Percentiles rank a stretch among this genome's conserved stretches.
Conservation (phyloP, 2,329 filamentous ascomycete genomes). For the Orbilia oligospora region DNA sequence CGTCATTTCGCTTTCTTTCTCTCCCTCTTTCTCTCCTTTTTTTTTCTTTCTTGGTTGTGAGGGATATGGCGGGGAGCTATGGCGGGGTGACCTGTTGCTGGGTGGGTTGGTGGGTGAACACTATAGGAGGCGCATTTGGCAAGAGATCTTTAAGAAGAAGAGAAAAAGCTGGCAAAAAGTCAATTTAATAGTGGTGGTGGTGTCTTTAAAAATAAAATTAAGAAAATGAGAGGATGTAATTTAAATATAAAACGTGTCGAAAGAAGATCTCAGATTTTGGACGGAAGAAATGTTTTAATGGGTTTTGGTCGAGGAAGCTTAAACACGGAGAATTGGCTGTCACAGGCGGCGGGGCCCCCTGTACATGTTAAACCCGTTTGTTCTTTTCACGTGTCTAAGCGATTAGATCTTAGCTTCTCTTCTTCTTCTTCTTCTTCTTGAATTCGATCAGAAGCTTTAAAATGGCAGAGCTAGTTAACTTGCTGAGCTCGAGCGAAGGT, state of each 20-base stretch:
- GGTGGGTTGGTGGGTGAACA: neutral
- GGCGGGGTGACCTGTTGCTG: neutral
- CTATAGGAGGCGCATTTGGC: slow-evolving; percentile 47
- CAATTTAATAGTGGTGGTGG: neutral
- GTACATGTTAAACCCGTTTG: neutral
- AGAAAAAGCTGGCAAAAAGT: neutral
- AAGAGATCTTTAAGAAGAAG: neutral
- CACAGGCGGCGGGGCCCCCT: neutral
- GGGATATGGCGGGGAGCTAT: slow-evolving; percentile 14
- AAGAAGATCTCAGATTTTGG: too few relatives aligned
- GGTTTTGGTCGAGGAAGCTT: slow-evolving; percentile 9
- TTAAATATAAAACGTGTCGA: neutral
- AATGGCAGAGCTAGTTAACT: neutral
- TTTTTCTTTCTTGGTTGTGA: neutral
- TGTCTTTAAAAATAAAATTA: too few relatives aligned
- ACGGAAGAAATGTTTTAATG: slow-evolving; percentile 42
- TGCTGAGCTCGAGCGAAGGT: too few relatives aligned
- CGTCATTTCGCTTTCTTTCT: slow-evolving; percentile 42
- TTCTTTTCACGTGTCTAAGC: slow-evolving; percentile 55
- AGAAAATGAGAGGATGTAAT: neutral
- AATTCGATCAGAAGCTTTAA: slow-evolving; percentile 7
- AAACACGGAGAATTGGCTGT: slow-evolving; percentile 40
- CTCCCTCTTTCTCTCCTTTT: neutral
- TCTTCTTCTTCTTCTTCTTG: too few relatives aligned
- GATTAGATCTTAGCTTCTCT: slow-evolving; percentile 32